These are phyloP conservation scores for Dactylorhiza incarnata DNA, from an alignment of 106 monocot species.

Conservation along the genomic window DNA sequence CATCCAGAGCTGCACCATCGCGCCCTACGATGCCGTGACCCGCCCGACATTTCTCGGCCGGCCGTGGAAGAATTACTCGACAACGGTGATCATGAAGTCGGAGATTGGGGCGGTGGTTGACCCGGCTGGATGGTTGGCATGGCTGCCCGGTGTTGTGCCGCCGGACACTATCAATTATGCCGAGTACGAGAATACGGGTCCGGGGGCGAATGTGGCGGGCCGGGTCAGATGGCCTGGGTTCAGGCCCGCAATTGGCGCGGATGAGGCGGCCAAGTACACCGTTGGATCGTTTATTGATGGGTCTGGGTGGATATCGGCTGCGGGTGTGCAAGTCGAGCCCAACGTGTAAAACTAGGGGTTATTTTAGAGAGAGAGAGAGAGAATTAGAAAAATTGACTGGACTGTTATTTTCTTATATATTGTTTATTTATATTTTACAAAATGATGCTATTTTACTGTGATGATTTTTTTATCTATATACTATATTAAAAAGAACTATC, in stretches of 20 bases:
- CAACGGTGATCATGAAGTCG: conserved; percentile 23
- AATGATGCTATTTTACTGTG: too few species aligned
- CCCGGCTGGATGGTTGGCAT: conserved; percentile 19
- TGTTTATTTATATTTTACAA: too few species aligned
- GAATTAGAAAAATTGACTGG: too few species aligned
- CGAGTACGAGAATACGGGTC: conserved; percentile 25
- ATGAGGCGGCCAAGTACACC: conserved; percentile 21
- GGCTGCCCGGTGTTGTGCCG: conserved; percentile 13
- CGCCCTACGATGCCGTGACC: conserved; percentile 6
- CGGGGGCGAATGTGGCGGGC: conserved; percentile 15
- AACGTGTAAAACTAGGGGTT: conserved; percentile 17
- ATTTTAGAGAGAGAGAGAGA: too few species aligned
- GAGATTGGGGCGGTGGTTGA: conserved; percentile 27
- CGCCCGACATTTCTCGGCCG: conserved; percentile 22
- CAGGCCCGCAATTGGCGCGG: conserved; percentile 6
- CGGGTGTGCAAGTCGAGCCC: conserved; percentile 12
- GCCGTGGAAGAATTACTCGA: conserved; percentile 28
- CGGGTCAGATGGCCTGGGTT: conserved; percentile 30
- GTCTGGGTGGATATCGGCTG: conserved; percentile 14
- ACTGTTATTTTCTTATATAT: too few species aligned
- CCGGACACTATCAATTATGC: conserved; percentile 23
- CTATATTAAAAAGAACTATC: too few species aligned
- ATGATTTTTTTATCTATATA: too few species aligned
- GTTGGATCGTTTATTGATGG: conserved; percentile 21
- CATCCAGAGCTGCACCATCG: conserved; percentile 18